Percentiles rank a stretch among this genome's conserved stretches.
Evolutionary conservation across 116 monocot genomes (phyloP).

Genomic region (Posidonia oceanica): DNA sequence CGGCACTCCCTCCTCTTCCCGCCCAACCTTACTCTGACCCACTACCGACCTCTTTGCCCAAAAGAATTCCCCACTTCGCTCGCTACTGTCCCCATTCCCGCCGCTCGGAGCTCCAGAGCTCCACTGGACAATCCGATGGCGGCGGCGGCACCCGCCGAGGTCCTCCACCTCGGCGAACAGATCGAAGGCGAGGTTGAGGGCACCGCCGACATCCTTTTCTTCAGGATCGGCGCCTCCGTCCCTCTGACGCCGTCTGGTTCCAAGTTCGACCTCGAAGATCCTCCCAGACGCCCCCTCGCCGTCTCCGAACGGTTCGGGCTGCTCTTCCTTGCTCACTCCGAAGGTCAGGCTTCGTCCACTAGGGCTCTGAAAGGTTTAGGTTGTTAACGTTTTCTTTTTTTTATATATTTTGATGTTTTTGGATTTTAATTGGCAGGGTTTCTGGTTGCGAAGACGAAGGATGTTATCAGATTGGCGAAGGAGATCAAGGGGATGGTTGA

Average conservation of each 20-base stretch:
- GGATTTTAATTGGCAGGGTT: slow-evolving; percentile 43
- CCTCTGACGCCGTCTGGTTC: slow-evolving; percentile 35
- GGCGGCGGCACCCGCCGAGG: background rate
- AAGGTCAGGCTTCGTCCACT: slow-evolving; percentile 21
- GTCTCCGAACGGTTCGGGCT: slow-evolving; percentile 38
- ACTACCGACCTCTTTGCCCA: no score
- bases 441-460: slow-evolving; percentile 59
- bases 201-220: slow-evolving; percentile 60
- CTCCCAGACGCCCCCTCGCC: slow-evolving; percentile 53
- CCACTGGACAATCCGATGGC: slow-evolving; percentile 1
- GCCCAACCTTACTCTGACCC: no score
- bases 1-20: no score
- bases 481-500: slow-evolving; percentile 38
- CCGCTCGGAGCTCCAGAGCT: background rate
- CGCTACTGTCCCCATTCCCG: no score
- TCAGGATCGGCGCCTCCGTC: slow-evolving; percentile 58
- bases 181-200: slow-evolving; percentile 51
- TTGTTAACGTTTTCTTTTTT: background rate
- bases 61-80: background rate
- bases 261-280: slow-evolving; percentile 36
- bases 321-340: slow-evolving; percentile 54
- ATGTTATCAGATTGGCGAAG: slow-evolving; percentile 50
- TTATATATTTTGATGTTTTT: background rate
- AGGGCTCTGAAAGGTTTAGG: slow-evolving; percentile 1
- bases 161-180: slow-evolving; percentile 29